Conservation (phyloP, 2,329 filamentous ascomycete species). For the Calonectria hongkongensis region DNA sequence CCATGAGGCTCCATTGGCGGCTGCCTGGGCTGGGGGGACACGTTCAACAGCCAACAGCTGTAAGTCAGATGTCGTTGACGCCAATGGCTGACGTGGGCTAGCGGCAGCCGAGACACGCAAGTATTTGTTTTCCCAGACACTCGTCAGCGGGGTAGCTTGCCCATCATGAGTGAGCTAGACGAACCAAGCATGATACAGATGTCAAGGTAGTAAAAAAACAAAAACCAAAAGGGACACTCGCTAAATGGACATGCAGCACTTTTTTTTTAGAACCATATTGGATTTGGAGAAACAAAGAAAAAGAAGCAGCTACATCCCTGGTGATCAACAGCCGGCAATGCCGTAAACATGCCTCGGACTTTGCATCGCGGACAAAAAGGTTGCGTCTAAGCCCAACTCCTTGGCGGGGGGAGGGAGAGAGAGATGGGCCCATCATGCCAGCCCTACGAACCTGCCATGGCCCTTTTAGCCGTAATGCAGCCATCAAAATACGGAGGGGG, state of each 20-base stretch:
- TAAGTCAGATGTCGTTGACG: conserved; percentile 33
- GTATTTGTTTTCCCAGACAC: conserved; percentile 9
- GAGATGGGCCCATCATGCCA: background rate
- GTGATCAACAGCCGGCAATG: background rate
- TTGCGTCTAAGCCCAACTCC: background rate
- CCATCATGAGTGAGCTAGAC: background rate
- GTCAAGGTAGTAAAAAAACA: background rate
- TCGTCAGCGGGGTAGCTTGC: conserved; percentile 6
- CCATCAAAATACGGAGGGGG: background rate
- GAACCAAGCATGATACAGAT: conserved; percentile 2
- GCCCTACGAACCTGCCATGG: conserved; percentile 13
- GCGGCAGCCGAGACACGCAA: conserved; percentile 10
- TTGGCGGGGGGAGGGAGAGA: background rate
- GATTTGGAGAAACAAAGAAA: background rate
- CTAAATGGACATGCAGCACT: background rate
- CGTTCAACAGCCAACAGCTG: conserved; percentile 24
- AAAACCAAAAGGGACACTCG: no score
- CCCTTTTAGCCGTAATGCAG: conserved; percentile 20
- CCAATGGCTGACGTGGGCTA: conserved; percentile 39
- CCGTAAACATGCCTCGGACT: no score
- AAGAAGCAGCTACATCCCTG: background rate
- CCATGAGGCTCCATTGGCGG: conserved; percentile 18
- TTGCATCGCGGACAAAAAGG: no score
- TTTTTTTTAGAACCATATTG: background rate
- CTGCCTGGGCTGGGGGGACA: conserved; percentile 9